Base-by-base conservation (phyloP, 1,284 basidiomycete species). In the Abortiporus biennis region DNA sequence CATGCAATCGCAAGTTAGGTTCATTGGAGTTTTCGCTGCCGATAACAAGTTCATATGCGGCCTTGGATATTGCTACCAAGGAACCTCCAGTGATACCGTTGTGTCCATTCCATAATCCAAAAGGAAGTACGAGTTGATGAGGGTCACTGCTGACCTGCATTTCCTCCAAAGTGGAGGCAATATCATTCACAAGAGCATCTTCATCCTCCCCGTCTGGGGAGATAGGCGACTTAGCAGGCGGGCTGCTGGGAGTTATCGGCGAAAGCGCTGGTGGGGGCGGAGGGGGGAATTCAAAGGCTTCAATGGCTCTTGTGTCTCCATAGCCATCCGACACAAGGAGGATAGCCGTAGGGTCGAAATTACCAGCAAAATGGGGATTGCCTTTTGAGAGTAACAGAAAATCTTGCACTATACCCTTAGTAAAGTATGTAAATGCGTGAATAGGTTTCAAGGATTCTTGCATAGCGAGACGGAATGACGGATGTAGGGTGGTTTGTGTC, bases 311-410 rank as follows among this genome's bases (percentile, higher is more conserved):
- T 5, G 64, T 61, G 19, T 59, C 57, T 4, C 62, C 61, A 5
- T 58, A 54, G 2, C 63, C 63, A 47, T 76, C 73, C 1, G 67
- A 67, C 3, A 79, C 46, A 20, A 76, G 47, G 6, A 83, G 46
- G 6, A 95, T 79, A 1, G 80, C 72, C 34, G 73, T 66, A 0
- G 91, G 84, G 57, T 94, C 89, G 58, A 74, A 81, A 8, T 72
- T 64, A 8, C 82, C 76, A 32, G 70, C 65, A 56, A 84, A 86
- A 59, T 92, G 85, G 1, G 91, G 90, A 46, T 62, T 86, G 21
- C 69, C 65, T 37, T 75, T 72, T 0, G 92, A 87, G 13, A 92
- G 59, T 16, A 93, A 70, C 9, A 89, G 58, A 56, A 88, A 92
- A 55, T 95, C 92, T 54, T 93, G 84, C 3, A 83, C 72, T 0